Conservation (phyloP, 2,329 filamentous ascomycete species). For the Clonostachys rosea region DNA sequence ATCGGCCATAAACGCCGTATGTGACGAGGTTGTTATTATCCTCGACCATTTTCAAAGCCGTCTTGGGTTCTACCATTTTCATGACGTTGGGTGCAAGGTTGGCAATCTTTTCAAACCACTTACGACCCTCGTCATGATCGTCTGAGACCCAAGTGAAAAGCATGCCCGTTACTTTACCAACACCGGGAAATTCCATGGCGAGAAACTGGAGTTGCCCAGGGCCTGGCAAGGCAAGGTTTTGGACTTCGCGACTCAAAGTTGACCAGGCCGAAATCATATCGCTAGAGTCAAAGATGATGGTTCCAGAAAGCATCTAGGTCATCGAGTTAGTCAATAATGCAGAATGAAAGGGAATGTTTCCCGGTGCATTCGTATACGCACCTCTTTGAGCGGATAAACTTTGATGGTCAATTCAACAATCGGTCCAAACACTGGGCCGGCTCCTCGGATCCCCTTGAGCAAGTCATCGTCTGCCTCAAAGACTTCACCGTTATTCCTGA, state of each 20-base stretch:
- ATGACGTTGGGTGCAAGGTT: neutral
- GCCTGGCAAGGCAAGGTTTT: neutral
- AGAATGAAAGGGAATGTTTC: too few species aligned
- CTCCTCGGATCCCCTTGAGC: slow-evolving; percentile 17
- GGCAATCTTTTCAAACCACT: neutral
- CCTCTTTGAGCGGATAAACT: slow-evolving; percentile 8
- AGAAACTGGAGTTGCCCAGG: neutral
- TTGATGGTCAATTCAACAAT: slow-evolving; percentile 17
- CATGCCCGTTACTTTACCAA: neutral
- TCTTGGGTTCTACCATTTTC: neutral
- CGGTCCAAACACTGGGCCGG: slow-evolving; percentile 15
- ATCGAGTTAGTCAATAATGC: too few species aligned
- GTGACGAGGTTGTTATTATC: neutral
- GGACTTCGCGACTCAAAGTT: too few species aligned
- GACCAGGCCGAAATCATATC: too few species aligned
- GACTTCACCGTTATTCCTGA: slow-evolving; percentile 15
- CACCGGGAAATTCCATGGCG: neutral
- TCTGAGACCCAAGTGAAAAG: slow-evolving; percentile 1
- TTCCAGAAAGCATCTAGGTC: too few species aligned
- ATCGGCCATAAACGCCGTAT: slow-evolving; percentile 1
- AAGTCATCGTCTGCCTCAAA: slow-evolving; percentile 16
- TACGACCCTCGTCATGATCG: neutral
- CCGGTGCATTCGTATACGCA: neutral
- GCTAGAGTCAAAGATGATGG: too few species aligned
- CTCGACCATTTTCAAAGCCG: neutral